These are phyloP conservation scores for Gillenia trifoliata DNA, from an alignment of 306 rosid genomes.

Conservation along the genomic window DNA sequence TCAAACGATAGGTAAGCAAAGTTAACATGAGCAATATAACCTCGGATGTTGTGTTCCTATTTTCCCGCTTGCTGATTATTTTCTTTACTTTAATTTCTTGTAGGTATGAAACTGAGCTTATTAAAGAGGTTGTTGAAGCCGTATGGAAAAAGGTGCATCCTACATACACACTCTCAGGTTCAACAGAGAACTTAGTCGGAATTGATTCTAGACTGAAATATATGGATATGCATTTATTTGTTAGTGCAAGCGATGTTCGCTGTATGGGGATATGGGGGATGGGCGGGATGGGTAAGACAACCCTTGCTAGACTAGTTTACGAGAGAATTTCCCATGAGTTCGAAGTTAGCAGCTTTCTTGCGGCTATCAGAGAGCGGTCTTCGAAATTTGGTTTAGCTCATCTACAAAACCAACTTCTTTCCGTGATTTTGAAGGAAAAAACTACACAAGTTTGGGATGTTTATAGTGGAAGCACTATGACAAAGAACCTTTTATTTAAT, in stretches of 20 bases:
- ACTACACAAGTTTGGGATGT: not conserved
- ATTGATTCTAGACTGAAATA: not conserved
- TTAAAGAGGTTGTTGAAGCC: not conserved
- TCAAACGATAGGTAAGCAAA: not conserved
- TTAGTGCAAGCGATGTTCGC: not conserved
- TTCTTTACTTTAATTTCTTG: too few relatives aligned
- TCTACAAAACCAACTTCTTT: slow-evolving; percentile 27
- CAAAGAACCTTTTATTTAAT: slow-evolving; percentile 17
- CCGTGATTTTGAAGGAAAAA: not conserved
- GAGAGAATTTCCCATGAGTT: too few relatives aligned
- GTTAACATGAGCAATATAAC: not conserved
- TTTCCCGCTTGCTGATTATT: not conserved
- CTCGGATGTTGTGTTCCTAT: not conserved
- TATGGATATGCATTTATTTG: not conserved
- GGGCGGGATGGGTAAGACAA: too few relatives aligned
- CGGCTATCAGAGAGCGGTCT: not conserved
- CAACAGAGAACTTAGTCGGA: not conserved
- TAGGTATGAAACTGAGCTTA: not conserved
- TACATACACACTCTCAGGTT: not conserved
- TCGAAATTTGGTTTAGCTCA: slow-evolving; percentile 5
- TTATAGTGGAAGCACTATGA: slow-evolving; percentile 5
- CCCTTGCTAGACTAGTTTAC: too few relatives aligned
- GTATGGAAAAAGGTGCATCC: not conserved
- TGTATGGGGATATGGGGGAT: too few relatives aligned
- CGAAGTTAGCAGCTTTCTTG: not conserved